Evolutionary conservation across 108 stramenopile genomes (phyloP), one percentile per base, ranked within the genome.

Genomic region (Aurantiochytrium sp.): DNA sequence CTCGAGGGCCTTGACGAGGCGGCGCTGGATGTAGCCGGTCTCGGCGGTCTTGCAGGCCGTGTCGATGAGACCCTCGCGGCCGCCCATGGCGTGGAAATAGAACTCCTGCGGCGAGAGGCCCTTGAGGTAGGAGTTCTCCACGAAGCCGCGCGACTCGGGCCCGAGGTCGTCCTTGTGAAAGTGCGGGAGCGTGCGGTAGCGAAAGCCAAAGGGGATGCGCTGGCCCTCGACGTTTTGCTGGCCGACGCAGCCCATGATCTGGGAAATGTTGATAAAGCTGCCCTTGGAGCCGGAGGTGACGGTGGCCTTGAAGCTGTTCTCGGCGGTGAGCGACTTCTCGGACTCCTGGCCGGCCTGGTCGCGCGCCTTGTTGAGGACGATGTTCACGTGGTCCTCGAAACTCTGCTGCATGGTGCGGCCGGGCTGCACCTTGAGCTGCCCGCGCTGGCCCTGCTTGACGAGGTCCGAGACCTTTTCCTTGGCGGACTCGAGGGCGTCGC

Each of bases 11-110:
- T 99, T 99, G 37, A 99, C 98, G 54, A 99, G 94, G 87, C 98
- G 96, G 27, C 99, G 96, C 91, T 99, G 99, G 89, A 99, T 97
- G 90, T 99, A 99, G 4, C 99, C 99, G 55, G 98, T 98, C 91
- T 98, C 97, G 36, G 99, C 96, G 32, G 99, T 99, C 92, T 99
- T 99, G 89, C 97, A 98, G 6, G 99, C 99, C 22, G 99, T 99
- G 91, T 99, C 99, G 89, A 99, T 99, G 68, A 97, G 92, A 92
- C 99, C 98, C 88, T 97, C 98, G 55, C 98, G 94, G 39, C 98
- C 98, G 90, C 97, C 98, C 99, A 99, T 99, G 69, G 98, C 98
- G 90, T 99, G 99, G 88, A 99, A 99, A 93, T 97, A 99, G 92
- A 99, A 99, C 90, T 99, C 99, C 93, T 98, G 97, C 4, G 99